Evolutionary conservation across 352 stramenopile genomes (phyloP).

Genomic region (Aphanomyces euteiches): DNA sequence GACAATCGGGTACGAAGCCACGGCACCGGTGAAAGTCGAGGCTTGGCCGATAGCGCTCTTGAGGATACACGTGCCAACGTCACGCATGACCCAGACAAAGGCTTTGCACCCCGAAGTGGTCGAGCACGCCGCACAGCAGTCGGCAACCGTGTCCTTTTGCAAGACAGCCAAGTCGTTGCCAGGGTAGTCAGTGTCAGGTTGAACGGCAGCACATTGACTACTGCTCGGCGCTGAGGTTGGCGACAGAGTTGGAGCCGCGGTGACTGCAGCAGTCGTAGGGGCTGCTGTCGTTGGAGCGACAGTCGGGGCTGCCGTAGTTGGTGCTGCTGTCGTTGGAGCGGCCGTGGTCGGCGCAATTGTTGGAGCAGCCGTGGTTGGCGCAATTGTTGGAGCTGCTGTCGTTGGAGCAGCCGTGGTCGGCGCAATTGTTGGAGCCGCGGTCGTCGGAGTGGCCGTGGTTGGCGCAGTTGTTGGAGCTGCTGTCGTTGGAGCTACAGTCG

Average conservation of each 20-base stretch:
- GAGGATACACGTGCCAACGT: constrained; percentile 21
- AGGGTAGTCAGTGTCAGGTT: constrained; percentile 11
- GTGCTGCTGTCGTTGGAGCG: background rate
- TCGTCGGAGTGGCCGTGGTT: background rate
- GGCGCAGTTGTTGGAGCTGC: background rate
- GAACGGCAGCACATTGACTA: background rate
- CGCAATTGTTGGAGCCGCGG: background rate
- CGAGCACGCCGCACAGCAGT: constrained; percentile 14
- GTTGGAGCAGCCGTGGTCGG: background rate
- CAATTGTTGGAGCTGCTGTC: background rate
- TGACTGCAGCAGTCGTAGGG: background rate
- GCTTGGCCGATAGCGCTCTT: constrained; percentile 6
- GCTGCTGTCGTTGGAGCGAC: background rate
- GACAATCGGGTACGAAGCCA: background rate
- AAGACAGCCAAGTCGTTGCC: constrained; percentile 11
- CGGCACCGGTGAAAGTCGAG: background rate
- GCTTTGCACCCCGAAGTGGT: background rate
- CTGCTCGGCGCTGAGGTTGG: background rate
- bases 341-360: background rate
- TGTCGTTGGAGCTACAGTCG: background rate
- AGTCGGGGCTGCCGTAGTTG: background rate
- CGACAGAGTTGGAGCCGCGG: background rate
- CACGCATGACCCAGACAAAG: constrained; percentile 18
- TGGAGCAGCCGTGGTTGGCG: background rate
- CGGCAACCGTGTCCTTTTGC: background rate